Evolutionary conservation across 441 rosid genomes (phyloP), one percentile per base, ranked within the genome.

Genomic region (Adansonia grandidieri): DNA sequence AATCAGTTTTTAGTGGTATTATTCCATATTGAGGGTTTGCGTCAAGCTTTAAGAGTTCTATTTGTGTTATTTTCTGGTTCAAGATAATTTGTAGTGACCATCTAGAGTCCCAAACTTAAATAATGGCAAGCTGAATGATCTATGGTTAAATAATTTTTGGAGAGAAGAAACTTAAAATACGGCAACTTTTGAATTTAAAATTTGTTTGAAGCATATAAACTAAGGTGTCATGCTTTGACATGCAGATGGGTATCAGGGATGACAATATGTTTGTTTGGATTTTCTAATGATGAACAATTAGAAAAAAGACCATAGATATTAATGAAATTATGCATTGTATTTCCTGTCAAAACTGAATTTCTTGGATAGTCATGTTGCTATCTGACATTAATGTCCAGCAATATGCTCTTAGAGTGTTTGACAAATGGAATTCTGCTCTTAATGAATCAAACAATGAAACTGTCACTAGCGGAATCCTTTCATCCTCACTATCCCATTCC

Each of bases 221-320:
- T n/a, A 37, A n/a, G 22, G 48, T 65, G 22, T 65, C 47, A 64
- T 17, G 19, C 67, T 63, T 63, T 63, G 68, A 63, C 20, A 14
- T 32, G 45, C 45, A 63, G 5, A 63, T 63, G 68, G 45, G 47
- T 32, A 19, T n/a, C 10, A 32, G 68, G 19, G 4, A 62, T 37
- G 44, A 20, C 62, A 63, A 63, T 15, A 64, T 64, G 67, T 64
- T 42, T 37, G 47, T 62, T 15, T 62, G 9, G 9, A 28, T 37
- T 62, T 13, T 62, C 19, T 37, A n/a, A 40, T 40, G 20, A 37
- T 15, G 70, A 37, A 64, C 37, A 65, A 40, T 15, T n/a, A 40
- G 48, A 40, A n/a, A 62, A 17, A 62, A 22, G 17, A 3, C 44
- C 17, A 28, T 62, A 11, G 66, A 62, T 62, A 28, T 24, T 62